Conservation (phyloP, 169 alveolate genomes). For the Cardiosporidium cionae region DNA sequence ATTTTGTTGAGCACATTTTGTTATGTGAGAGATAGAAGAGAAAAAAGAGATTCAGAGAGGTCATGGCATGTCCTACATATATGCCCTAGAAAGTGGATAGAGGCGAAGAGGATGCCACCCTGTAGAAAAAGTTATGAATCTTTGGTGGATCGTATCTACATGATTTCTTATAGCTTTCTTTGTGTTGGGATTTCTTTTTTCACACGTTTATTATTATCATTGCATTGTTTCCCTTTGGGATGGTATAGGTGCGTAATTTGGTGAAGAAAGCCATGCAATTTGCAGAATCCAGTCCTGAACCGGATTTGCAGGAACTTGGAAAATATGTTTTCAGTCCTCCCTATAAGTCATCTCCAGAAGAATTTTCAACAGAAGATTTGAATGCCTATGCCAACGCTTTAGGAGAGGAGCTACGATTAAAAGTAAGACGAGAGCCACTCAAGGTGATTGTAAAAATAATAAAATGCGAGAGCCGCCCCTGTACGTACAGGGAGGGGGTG, state of each 20-base stretch:
- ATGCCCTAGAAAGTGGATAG: not conserved
- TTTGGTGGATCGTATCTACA: not conserved
- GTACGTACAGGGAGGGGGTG: no score
- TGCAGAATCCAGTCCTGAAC: conserved; percentile 18
- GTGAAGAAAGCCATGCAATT: conserved; percentile 27
- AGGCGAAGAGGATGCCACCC: not conserved
- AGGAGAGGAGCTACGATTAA: no score
- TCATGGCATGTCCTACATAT: no score
- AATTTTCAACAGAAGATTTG: not conserved
- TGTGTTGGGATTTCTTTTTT: not conserved
- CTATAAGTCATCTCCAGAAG: conserved; percentile 4
- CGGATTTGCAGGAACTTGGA: conserved; percentile 14
- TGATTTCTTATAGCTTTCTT: not conserved
- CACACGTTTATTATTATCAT: not conserved
- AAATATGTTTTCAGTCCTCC: conserved; percentile 16
- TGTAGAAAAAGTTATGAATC: not conserved
- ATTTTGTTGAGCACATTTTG: no score
- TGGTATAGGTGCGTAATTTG: conserved; percentile 1
- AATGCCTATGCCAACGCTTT: not conserved
- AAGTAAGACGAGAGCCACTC: no score
- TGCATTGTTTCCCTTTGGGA: not conserved
- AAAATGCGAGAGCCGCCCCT: no score
- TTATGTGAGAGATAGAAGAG: no score
- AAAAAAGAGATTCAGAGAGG: no score
- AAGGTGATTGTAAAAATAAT: no score